Evolutionary conservation across 805 yeast genomes (phyloP).

Genomic region (Ascoidea rubescens): DNA sequence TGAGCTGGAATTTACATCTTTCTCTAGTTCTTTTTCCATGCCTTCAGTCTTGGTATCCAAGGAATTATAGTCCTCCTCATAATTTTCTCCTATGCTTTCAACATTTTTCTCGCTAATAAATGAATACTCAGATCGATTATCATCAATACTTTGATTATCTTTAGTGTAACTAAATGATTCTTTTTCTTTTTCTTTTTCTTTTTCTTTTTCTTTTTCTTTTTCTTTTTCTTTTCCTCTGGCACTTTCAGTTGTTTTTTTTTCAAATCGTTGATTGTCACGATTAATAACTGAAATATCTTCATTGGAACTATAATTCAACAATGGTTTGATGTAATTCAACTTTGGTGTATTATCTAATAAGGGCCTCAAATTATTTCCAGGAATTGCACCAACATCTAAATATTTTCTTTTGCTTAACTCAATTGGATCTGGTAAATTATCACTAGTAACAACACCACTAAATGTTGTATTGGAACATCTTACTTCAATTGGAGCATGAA

Average conservation of each 20-base stretch:
- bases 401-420: slow-evolving; percentile 20
- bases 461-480: slow-evolving; percentile 80
- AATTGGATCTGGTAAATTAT: slow-evolving; percentile 12
- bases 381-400: slow-evolving; percentile 50
- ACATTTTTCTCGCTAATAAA: background rate
- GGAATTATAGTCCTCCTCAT: too few relatives aligned
- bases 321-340: slow-evolving; percentile 29
- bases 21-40: background rate
- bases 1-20: too few relatives aligned
- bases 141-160: too few relatives aligned
- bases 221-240: too few relatives aligned
- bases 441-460: slow-evolving; percentile 21
- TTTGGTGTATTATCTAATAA: slow-evolving; percentile 69
- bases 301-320: background rate
- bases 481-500: slow-evolving; percentile 92
- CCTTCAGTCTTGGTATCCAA: slow-evolving; percentile 1
- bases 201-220: too few relatives aligned
- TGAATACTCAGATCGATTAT: background rate
- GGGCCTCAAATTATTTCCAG: slow-evolving; percentile 76
- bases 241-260: too few relatives aligned
- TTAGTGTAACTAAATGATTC: too few relatives aligned
- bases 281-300: background rate
- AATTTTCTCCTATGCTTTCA: background rate
- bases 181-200: too few relatives aligned
- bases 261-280: too few relatives aligned